Percentiles rank a stretch among this genome's conserved stretches.
Conservation (phyloP, 2,329 filamentous ascomycete genomes). For the Ophiostoma sp. region DNA sequence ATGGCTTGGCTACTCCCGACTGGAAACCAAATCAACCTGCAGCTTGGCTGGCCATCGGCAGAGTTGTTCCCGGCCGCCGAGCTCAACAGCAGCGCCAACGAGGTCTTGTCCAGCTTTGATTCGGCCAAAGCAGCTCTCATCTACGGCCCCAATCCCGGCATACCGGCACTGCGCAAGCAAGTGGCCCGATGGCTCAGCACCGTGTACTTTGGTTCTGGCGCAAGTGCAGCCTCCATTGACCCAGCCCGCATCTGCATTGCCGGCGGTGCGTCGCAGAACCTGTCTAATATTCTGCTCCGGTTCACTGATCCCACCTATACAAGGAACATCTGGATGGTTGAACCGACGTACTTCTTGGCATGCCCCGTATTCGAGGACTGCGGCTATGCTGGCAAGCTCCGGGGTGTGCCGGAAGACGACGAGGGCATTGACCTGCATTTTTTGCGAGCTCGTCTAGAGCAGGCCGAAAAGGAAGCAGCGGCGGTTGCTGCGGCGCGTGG, state of each 20-base stretch:
- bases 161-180: constrained; percentile 46
- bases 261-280: constrained; percentile 60
- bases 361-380: constrained; percentile 62
- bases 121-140: constrained; percentile 12
- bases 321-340: constrained; percentile 58
- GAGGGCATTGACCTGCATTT: constrained; percentile 56
- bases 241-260: constrained; percentile 54
- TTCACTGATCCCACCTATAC: constrained; percentile 62
- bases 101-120: constrained; percentile 38
- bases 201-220: constrained; percentile 44
- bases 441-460: constrained; percentile 34
- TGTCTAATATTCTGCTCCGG: constrained; percentile 57
- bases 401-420: constrained; percentile 57
- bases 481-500: not conserved
- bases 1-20: constrained; percentile 17
- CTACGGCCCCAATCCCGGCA: constrained; percentile 60
- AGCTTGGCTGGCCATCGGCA: constrained; percentile 31
- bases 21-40: constrained; percentile 30
- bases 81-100: constrained; percentile 45
- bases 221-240: constrained; percentile 16
- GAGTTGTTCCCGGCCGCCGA: constrained; percentile 50
- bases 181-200: constrained; percentile 55
- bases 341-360: constrained; percentile 60
- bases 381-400: constrained; percentile 52
- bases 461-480: constrained; percentile 15